Evolutionary conservation across 2,329 filamentous ascomycete genomes (phyloP).

Genomic region (Xylariales sp.): DNA sequence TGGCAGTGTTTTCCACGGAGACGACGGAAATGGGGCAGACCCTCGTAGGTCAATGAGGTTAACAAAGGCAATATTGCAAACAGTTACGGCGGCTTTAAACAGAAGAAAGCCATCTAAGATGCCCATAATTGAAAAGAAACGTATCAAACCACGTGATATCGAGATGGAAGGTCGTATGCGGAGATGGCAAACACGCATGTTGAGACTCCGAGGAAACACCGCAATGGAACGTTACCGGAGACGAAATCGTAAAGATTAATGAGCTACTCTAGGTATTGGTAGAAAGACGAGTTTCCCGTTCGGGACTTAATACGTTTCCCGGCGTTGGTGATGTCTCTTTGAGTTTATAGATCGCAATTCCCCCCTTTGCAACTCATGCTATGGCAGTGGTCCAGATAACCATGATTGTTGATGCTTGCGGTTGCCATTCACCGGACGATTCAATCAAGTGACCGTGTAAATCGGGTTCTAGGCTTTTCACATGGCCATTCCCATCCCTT

Average conservation of each 20-base stretch:
- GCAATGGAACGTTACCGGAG: constrained; percentile 1
- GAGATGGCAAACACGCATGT: neutral
- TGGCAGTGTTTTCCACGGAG: constrained; percentile 19
- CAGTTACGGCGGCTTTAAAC: constrained; percentile 18
- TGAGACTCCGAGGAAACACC: neutral
- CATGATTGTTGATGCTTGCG: neutral
- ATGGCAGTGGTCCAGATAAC: no score
- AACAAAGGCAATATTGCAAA: constrained; percentile 13
- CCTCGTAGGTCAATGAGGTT: constrained; percentile 7
- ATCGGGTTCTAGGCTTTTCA: neutral
- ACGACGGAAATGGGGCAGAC: neutral
- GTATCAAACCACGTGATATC: neutral
- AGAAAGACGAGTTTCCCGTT: no score
- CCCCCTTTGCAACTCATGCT: no score
- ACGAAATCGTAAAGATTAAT: neutral
- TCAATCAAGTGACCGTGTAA: neutral
- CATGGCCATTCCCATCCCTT: constrained; percentile 34
- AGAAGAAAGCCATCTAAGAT: constrained; percentile 22
- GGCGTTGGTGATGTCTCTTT: neutral
- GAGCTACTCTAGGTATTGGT: neutral
- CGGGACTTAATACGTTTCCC: neutral
- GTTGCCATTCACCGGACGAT: neutral
- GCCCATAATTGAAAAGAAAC: constrained; percentile 8
- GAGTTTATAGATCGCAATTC: neutral
- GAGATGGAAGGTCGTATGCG: neutral